Evolutionary conservation across 257 asterid genomes (phyloP).

Genomic region (Fraxinus quadrangulata): DNA sequence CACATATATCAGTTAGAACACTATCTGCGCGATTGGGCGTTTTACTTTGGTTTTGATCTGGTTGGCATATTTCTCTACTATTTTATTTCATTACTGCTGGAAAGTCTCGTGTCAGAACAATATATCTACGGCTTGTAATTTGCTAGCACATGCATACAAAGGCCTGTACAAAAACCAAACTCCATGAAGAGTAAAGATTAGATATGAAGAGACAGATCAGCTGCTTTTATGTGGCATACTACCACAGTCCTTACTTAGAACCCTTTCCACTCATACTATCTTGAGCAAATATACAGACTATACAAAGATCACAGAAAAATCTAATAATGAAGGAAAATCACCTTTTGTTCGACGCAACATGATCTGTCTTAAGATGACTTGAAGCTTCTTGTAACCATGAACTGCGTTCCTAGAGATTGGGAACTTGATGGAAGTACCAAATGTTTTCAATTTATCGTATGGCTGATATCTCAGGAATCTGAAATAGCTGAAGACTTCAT

Average conservation of each 20-base stretch:
- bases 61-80: no score
- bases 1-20: not conserved
- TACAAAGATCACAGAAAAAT: not conserved
- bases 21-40: not conserved
- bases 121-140: not conserved
- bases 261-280: conserved; percentile 5
- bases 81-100: not conserved
- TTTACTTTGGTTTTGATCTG: no score
- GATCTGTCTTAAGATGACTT: conserved; percentile 69
- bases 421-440: conserved; percentile 62
- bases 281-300: not conserved
- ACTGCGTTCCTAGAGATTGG: conserved; percentile 69
- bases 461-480: conserved; percentile 93
- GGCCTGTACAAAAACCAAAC: not conserved
- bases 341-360: conserved; percentile 99
- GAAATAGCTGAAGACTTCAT: conserved; percentile 95
- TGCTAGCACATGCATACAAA: not conserved
- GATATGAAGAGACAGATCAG: not conserved
- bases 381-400: conserved; percentile 85
- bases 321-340: conserved; percentile 28
- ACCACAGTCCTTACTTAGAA: not conserved
- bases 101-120: not conserved
- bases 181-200: not conserved
- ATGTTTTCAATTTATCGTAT: conserved; percentile 73
- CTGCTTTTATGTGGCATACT: not conserved